Conservation (phyloP, 495 filamentous ascomycete species). For the Penicillium desertorum region DNA sequence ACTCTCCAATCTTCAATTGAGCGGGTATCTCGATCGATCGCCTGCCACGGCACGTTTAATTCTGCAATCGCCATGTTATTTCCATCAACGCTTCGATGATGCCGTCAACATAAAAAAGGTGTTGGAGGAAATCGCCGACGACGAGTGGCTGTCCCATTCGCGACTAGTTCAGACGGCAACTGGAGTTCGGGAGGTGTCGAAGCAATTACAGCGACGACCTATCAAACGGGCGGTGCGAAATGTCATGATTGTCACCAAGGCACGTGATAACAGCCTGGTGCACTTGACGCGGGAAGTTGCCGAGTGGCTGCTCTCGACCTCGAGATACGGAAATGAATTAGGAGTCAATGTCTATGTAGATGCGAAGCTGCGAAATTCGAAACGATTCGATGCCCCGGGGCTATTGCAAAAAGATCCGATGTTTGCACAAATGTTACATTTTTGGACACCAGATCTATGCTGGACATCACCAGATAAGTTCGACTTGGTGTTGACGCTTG, state of each 20-base stretch:
- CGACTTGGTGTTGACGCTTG: slow-evolving; percentile 87
- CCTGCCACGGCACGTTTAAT: slow-evolving; percentile 62
- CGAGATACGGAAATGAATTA: slow-evolving; percentile 73
- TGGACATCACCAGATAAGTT: slow-evolving; percentile 87
- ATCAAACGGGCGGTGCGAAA: slow-evolving; percentile 84
- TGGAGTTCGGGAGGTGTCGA: slow-evolving; percentile 89
- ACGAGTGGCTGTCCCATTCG: slow-evolving; percentile 89
- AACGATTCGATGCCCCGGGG: slow-evolving; percentile 76
- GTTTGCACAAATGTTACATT: slow-evolving; percentile 76
- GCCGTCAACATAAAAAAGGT: slow-evolving; percentile 94
- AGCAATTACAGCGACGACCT: slow-evolving; percentile 84
- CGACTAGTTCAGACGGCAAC: slow-evolving; percentile 92
- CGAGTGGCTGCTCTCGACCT: slow-evolving; percentile 81
- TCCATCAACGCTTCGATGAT: slow-evolving; percentile 94
- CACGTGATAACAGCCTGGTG: slow-evolving; percentile 85
- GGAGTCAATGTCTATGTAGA: slow-evolving; percentile 95
- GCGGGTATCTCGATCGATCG: slow-evolving; percentile 44
- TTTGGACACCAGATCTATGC: slow-evolving; percentile 95
- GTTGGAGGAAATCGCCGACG: slow-evolving; percentile 85
- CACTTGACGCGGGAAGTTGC: slow-evolving; percentile 80
- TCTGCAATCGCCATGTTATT: slow-evolving; percentile 91
- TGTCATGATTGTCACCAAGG: slow-evolving; percentile 97
- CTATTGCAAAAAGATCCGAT: slow-evolving; percentile 69
- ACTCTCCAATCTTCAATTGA: slow-evolving; percentile 59
- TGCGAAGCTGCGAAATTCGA: slow-evolving; percentile 79